Evolutionary conservation across 768 basidiomycete genomes (phyloP), one percentile per base, ranked within the genome.

Genomic region (Russula ochroleuca): DNA sequence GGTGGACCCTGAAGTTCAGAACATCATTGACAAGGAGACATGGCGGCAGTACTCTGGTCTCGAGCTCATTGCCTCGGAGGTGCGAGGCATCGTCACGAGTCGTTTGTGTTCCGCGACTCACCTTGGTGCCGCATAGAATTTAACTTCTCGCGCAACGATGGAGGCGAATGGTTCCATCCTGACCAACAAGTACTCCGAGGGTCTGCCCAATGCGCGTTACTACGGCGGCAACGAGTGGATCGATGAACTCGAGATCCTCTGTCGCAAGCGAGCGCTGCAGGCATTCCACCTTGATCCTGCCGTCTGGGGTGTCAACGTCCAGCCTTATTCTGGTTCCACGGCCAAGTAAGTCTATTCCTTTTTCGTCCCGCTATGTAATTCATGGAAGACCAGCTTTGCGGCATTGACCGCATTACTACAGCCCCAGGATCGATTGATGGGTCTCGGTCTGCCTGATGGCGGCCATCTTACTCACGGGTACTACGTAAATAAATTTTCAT

Each of bases 161-260:
- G 92, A 98, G 78, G 96, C 95, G 67, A 98, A 98, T 77, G 97
- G 97, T 55, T 98, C 96, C 60, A 95, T 99, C 74, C 76, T 98
- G 73, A 98, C 96, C 74, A 97, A 97, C 86, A 98, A 98, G 79
- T 97, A 97, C 82, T 98, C 97, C 23, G 97, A 98, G 78, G 97
- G 97, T 81, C 92, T 98, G 53, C 97, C 97, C n/a, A 86, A 85
- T 60, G 95, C 94, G 50, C 88, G 95, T 63, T 97, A 97, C 79
- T 98, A 96, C 70, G 94, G 94, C 71, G 96, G 96, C 62, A 99
- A 98, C 79, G 97, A 98, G 77, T 89, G 89, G 79, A 90, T 98
- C 69, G 97, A 98, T 73, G 92, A 97, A 74, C 89, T 99, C 72
- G 97, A 98, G 78, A 77, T 83, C 65, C 86, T 99, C 62, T 94